A percentile compares a stretch with the other conserved stretches of the same genome.
phyloP scores from a whole-genome alignment of 2,329 filamentous ascomycete genomes.

The Ophiobolus disseminans region DNA sequence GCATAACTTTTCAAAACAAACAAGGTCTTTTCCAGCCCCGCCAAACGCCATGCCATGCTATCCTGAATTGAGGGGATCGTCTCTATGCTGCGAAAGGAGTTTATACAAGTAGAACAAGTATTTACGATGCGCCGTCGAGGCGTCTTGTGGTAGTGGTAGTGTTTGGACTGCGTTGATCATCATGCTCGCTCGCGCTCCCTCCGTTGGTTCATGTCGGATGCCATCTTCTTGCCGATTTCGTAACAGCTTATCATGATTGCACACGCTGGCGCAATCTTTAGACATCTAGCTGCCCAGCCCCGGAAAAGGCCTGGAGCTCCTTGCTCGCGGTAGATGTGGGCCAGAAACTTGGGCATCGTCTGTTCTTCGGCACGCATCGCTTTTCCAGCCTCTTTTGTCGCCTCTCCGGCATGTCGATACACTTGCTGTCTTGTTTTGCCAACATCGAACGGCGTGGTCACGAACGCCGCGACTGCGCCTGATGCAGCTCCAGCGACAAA shows the following conservation, averaged over 20 bases:
- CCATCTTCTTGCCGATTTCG: constrained; percentile 91
- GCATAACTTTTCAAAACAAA: constrained; percentile 1
- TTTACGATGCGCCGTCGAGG: background rate
- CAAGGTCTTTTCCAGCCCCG: background rate
- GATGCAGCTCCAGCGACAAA: constrained; percentile 86
- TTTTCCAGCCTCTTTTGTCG: constrained; percentile 51
- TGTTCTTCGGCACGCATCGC: constrained; percentile 70
- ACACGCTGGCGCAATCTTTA: constrained; percentile 95
- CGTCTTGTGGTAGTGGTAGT: background rate
- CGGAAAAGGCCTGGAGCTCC: constrained; percentile 82
- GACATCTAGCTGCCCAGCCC: constrained; percentile 87
- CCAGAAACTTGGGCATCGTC: constrained; percentile 82
- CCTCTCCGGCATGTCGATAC: constrained; percentile 63
- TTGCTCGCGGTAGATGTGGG: constrained; percentile 88
- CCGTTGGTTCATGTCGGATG: constrained; percentile 74
- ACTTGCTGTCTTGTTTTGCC: constrained; percentile 96
- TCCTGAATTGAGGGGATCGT: constrained; percentile 5
- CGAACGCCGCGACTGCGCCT: constrained; percentile 82
- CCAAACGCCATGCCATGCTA: constrained; percentile 16
- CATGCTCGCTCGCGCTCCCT: constrained; percentile 35
- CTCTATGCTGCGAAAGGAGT: constrained; percentile 1
- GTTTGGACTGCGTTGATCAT: background rate
- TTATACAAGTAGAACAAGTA: constrained; percentile 7
- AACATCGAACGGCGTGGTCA: constrained; percentile 96
- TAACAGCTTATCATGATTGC: constrained; percentile 99